phyloP scores from a whole-genome alignment of 129 eudicot species.

The Kitagawia praeruptora region DNA sequence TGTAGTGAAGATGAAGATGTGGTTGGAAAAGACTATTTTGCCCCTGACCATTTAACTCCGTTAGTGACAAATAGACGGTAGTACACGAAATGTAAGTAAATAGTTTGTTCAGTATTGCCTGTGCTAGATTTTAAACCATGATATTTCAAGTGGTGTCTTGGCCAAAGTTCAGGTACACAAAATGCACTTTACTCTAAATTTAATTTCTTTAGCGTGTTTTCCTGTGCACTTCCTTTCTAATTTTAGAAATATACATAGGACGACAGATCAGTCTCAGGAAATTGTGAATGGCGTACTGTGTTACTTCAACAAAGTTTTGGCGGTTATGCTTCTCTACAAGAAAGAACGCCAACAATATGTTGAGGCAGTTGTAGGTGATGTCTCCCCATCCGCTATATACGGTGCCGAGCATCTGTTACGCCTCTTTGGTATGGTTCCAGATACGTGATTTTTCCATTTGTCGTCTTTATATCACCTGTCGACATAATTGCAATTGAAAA shows the following conservation, averaged over 20 bases:
- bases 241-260: constrained; percentile 27
- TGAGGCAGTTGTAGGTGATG: constrained; percentile 54
- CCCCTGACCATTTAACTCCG: no score
- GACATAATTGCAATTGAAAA: background rate
- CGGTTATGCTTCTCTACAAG: constrained; percentile 71
- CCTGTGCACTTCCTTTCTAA: background rate
- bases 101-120: no score
- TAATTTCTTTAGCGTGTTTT: background rate
- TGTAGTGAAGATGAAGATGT: no score
- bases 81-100: no score
- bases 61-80: no score
- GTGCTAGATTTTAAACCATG: no score
- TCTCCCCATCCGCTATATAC: constrained; percentile 73
- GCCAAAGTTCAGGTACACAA: no score
- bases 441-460: background rate
- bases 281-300: constrained; percentile 71
- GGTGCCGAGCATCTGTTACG: constrained; percentile 98
- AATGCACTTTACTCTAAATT: no score
- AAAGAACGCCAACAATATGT: constrained; percentile 75
- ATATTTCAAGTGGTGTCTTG: no score
- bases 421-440: constrained; percentile 70
- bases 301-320: constrained; percentile 80
- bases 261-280: constrained; percentile 62
- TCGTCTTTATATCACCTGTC: background rate
- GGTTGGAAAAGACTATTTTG: no score